Evolutionary conservation across 2,329 filamentous ascomycete genomes (phyloP).

Genomic region (Aureobasidium leucospermi): DNA sequence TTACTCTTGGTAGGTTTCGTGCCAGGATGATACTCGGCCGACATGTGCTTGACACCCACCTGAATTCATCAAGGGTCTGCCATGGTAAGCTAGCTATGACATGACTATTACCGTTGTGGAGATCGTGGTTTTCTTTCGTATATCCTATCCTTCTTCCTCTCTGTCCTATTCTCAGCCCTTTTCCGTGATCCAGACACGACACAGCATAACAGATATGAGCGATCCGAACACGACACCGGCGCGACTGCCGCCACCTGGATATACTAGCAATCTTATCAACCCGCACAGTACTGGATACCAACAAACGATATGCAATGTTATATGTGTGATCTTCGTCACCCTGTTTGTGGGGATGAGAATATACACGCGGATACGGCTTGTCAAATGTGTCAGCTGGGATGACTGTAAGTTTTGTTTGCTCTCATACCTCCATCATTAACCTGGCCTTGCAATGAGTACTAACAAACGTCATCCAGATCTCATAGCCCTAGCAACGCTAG

Average conservation of each 20-base stretch:
- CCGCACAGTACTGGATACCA: neutral
- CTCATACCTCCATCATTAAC: too few species aligned
- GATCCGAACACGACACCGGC: neutral
- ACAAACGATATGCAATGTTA: neutral
- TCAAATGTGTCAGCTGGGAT: constrained; percentile 10
- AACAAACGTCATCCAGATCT: neutral
- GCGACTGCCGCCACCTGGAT: neutral
- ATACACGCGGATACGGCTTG: neutral
- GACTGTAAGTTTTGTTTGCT: neutral
- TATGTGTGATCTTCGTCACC: neutral
- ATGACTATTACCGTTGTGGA: too few species aligned
- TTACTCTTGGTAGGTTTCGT: neutral
- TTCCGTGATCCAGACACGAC: neutral
- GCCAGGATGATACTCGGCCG: neutral
- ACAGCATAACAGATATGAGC: neutral
- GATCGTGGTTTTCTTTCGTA: neutral
- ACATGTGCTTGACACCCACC: neutral
- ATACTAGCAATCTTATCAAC: constrained; percentile 3
- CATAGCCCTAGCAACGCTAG: neutral
- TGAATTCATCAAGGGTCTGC: neutral
- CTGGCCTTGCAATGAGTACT: neutral
- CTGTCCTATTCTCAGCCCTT: neutral
- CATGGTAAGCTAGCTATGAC: neutral
- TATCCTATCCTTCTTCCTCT: neutral
- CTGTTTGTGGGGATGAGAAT: neutral